Conservation (phyloP, 2,329 filamentous ascomycete genomes). For the Aspergillus transmontanensis region DNA sequence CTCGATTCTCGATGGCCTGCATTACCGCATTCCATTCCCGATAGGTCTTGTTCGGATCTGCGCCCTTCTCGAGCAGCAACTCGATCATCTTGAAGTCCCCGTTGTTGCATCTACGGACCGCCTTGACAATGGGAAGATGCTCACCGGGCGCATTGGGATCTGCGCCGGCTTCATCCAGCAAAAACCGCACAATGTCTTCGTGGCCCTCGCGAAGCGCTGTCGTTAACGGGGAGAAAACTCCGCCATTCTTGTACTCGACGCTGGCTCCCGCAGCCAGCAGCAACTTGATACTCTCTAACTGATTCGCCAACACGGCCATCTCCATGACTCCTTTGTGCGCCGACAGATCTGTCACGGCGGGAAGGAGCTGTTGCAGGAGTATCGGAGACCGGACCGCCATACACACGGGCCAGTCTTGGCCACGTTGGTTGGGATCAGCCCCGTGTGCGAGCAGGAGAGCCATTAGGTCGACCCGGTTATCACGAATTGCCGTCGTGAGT, state of each 20-base stretch:
- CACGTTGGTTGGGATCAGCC: slow-evolving; percentile 64
- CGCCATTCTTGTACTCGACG: slow-evolving; percentile 72
- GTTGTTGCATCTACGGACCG: slow-evolving; percentile 60
- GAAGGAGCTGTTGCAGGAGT: slow-evolving; percentile 62
- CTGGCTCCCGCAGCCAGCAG: slow-evolving; percentile 66
- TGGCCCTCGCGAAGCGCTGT: slow-evolving; percentile 67
- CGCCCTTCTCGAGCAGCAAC: slow-evolving; percentile 64
- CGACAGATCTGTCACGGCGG: slow-evolving; percentile 44
- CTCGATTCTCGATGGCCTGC: slow-evolving; percentile 67
- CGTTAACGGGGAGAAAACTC: slow-evolving; percentile 70
- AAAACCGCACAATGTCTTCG: slow-evolving; percentile 62
- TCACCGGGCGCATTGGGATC: slow-evolving; percentile 70
- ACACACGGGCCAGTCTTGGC: slow-evolving; percentile 70
- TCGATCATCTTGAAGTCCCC: slow-evolving; percentile 63
- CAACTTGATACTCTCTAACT: slow-evolving; percentile 68
- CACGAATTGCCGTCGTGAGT: slow-evolving; percentile 66
- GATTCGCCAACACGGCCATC: slow-evolving; percentile 66
- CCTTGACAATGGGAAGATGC: slow-evolving; percentile 71
- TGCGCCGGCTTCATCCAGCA: slow-evolving; percentile 63
- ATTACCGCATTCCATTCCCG: slow-evolving; percentile 68
- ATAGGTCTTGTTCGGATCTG: slow-evolving; percentile 69
- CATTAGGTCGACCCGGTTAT: slow-evolving; percentile 61
- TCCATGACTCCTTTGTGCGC: slow-evolving; percentile 65
- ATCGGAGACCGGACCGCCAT: slow-evolving; percentile 66
- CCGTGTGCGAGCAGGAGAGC: slow-evolving; percentile 61